A percentile compares a stretch with the other conserved stretches of the same genome.
phyloP scores from a whole-genome alignment of 805 yeast genomes.

The Wilhelminamyces savonicus region DNA sequence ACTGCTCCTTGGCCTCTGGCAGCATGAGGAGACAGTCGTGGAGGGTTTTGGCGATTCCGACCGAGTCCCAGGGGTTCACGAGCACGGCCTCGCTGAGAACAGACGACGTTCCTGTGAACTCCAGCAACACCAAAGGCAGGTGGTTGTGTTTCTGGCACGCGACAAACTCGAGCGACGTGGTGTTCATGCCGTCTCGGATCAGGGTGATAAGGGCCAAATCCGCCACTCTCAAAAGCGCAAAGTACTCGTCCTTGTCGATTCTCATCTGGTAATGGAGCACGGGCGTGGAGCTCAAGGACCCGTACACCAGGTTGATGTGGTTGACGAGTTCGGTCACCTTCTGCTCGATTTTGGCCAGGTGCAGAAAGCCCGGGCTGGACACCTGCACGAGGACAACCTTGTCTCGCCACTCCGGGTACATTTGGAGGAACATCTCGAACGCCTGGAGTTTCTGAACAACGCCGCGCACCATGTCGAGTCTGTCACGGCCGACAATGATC shows the following conservation, averaged over 20 bases:
- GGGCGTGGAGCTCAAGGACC: constrained; percentile 77
- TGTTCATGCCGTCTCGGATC: constrained; percentile 93
- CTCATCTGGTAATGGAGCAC: constrained; percentile 91
- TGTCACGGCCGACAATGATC: constrained; percentile 89
- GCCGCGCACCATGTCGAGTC: constrained; percentile 88
- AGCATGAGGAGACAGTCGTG: constrained; percentile 59
- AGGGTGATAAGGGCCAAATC: constrained; percentile 87
- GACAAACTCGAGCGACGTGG: constrained; percentile 89
- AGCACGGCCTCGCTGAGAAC: constrained; percentile 67
- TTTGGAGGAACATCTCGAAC: constrained; percentile 76
- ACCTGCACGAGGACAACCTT: constrained; percentile 89
- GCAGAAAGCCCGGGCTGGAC: constrained; percentile 67
- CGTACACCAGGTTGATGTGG: constrained; percentile 79
- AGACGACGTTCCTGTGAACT: constrained; percentile 84
- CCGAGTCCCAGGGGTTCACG: constrained; percentile 96
- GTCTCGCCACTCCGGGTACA: constrained; percentile 90
- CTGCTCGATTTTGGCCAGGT: constrained; percentile 62
- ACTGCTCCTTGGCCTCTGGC: constrained; percentile 33
- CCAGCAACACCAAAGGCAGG: constrained; percentile 81
- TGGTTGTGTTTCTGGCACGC: constrained; percentile 71
- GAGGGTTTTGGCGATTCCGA: constrained; percentile 83
- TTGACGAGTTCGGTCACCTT: constrained; percentile 79
- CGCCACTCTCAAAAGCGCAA: constrained; percentile 82
- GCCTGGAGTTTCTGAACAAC: constrained; percentile 91
- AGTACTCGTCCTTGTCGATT: constrained; percentile 80